Evolutionary conservation across 139 green algal genomes (phyloP), one percentile per base, ranked within the genome.

Genomic region (Dunaliella primolecta): DNA sequence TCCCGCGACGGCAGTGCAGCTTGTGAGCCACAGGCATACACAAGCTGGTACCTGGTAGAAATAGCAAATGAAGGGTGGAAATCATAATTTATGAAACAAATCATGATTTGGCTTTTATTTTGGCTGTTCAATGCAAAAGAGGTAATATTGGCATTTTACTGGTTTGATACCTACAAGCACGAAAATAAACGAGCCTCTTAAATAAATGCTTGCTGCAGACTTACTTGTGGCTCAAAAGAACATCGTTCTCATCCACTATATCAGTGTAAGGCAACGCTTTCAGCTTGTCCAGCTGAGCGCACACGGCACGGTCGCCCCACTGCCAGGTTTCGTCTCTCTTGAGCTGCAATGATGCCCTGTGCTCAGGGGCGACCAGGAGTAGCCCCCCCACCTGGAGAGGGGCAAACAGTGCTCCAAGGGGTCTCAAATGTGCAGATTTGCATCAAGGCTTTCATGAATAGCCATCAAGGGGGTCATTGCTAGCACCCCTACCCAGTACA

Each of bases 231-330:
- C 85, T 81, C 75, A 94, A 84, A 71, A 95, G 87, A 79, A 94
- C 90, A 35, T 95, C 92, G n/a, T 87, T 91, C 75, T 95, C 92
- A 85, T 95, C 92, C 86, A 95, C 36, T 30, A 94, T 55, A 64
- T 95, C 90, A 0, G 88, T 15, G 72, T 88, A 92, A 0, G 90
- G 89, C 81, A 94, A 1, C 0, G 1, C 36, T 0, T n/a, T 78
- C 35, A 93, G 33, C 0, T 2, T 38, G 0, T 87, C 57, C 78
- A 93, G 84, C 32, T 30, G 76, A 0, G 0, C 27, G 38, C 84
- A 86, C 38, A 85, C 82, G 11, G 24, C 37, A 46, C 34, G 72
- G 83, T 38, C n/a, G 2, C n/a, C 37, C 11, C 38, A 46, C 34
- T 91, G 81, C 85, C 15, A 15, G 46, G 15, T 64, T 15, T 93